Evolutionary conservation across 768 basidiomycete genomes (phyloP).

Genomic region (Trametes cingulata): DNA sequence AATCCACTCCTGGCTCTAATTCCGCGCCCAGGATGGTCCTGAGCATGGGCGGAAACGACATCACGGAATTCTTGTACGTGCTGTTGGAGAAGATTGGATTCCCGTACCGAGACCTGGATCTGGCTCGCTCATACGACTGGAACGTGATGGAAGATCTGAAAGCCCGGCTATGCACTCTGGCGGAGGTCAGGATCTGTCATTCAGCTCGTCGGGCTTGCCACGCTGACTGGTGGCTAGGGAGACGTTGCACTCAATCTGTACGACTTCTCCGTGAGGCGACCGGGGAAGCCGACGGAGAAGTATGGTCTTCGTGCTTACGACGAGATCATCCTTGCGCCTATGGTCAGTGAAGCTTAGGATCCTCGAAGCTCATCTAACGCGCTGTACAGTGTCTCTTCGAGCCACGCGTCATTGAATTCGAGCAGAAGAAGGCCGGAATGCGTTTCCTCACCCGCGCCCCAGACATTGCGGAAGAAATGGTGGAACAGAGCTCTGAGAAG

Average conservation of each 20-base stretch:
- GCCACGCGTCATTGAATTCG: constrained; percentile 89
- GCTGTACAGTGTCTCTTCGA: constrained; percentile 80
- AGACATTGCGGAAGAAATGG: constrained; percentile 75
- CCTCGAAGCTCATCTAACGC: neutral
- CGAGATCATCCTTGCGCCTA: constrained; percentile 91
- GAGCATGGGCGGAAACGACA: constrained; percentile 91
- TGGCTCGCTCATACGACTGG: constrained; percentile 84
- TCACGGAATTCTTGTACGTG: constrained; percentile 85
- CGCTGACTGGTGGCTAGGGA: constrained; percentile 46
- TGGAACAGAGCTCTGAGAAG: constrained; percentile 44
- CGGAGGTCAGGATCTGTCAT: constrained; percentile 61
- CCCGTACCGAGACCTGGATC: constrained; percentile 83
- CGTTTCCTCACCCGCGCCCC: constrained; percentile 46
- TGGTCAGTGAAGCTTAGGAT: constrained; percentile 51
- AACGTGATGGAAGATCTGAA: constrained; percentile 91
- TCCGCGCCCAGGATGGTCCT: constrained; percentile 62
- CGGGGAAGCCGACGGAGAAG: constrained; percentile 77
- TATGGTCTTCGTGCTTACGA: constrained; percentile 92
- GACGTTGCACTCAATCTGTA: constrained; percentile 90
- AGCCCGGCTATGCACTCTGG: constrained; percentile 76
- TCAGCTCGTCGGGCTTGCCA: neutral
- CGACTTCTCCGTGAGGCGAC: constrained; percentile 83
- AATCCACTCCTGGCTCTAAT: neutral
- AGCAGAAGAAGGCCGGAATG: constrained; percentile 61
- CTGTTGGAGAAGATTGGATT: constrained; percentile 80